Conservation (phyloP, 2,329 filamentous ascomycete species). For the Penicillium digitatum region DNA sequence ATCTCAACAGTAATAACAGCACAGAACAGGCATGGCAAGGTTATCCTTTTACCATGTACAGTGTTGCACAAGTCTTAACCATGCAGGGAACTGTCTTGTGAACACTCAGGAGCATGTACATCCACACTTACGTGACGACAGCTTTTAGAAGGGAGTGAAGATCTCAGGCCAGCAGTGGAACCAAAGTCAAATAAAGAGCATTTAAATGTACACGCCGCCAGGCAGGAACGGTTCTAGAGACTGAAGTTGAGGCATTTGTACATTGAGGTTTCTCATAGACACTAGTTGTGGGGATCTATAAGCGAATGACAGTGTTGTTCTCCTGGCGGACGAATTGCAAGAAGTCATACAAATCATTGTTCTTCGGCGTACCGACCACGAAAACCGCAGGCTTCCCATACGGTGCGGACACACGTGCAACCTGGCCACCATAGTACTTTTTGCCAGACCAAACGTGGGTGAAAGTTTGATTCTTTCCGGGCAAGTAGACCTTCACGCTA, state of each 20-base stretch:
- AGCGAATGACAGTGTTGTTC: conserved; percentile 15
- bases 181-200: background rate
- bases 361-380: conserved; percentile 16
- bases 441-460: conserved; percentile 20
- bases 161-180: background rate
- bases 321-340: conserved; percentile 19
- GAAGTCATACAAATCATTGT: conserved; percentile 17
- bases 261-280: too few relatives aligned
- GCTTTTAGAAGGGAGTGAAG: background rate
- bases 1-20: background rate
- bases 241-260: background rate
- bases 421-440: conserved; percentile 17
- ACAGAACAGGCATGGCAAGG: background rate
- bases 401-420: conserved; percentile 9
- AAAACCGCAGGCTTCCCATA: conserved; percentile 24
- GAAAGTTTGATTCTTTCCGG: conserved; percentile 13
- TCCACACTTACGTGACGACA: background rate
- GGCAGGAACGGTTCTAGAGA: background rate
- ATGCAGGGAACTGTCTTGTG: too few relatives aligned
- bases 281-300: background rate
- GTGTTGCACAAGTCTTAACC: background rate
- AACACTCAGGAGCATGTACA: background rate
- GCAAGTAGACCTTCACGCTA: conserved; percentile 20
- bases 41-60: background rate
- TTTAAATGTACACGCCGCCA: background rate